phyloP scores from a whole-genome alignment of 2,329 filamentous ascomycete genomes.

The Ophiostoma piceae region DNA sequence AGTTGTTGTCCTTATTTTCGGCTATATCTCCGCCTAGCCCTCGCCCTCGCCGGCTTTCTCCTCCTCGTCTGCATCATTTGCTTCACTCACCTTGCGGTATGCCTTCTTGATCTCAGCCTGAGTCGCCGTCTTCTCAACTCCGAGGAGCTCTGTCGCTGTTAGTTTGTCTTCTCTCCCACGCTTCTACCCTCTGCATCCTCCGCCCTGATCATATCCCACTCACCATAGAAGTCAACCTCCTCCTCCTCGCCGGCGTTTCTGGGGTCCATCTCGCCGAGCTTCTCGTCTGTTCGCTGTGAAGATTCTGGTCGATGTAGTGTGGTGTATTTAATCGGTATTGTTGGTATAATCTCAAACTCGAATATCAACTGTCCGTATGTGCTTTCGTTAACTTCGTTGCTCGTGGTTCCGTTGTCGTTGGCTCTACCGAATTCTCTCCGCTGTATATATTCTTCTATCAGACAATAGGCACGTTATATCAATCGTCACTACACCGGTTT shows the following conservation, averaged over 20 bases:
- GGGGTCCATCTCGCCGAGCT: constrained; percentile 8
- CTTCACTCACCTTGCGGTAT: constrained; percentile 73
- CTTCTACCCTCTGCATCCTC: not conserved
- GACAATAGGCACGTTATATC: not conserved
- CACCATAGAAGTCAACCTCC: constrained; percentile 56
- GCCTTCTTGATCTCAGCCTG: constrained; percentile 88
- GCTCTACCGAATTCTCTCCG: not conserved
- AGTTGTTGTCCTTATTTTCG: not conserved
- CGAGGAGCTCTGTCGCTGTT: constrained; percentile 62
- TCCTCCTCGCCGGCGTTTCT: constrained; percentile 33
- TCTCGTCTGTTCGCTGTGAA: not conserved
- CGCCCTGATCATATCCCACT: not conserved
- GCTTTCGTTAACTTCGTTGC: not conserved
- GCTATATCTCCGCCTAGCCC: not conserved
- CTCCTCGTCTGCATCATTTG: not conserved
- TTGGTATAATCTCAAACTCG: not conserved
- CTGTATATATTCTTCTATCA: not conserved
- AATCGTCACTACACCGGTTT: not conserved
- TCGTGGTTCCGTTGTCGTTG: not conserved
- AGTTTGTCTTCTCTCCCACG: not conserved
- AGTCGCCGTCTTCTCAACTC: constrained; percentile 64
- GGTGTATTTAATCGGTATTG: not conserved
- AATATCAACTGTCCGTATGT: not conserved
- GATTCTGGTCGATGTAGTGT: not conserved
- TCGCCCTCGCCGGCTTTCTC: not conserved